Conservation (phyloP, 768 basidiomycete species). For the Tylopilus vinaceipallidus region DNA sequence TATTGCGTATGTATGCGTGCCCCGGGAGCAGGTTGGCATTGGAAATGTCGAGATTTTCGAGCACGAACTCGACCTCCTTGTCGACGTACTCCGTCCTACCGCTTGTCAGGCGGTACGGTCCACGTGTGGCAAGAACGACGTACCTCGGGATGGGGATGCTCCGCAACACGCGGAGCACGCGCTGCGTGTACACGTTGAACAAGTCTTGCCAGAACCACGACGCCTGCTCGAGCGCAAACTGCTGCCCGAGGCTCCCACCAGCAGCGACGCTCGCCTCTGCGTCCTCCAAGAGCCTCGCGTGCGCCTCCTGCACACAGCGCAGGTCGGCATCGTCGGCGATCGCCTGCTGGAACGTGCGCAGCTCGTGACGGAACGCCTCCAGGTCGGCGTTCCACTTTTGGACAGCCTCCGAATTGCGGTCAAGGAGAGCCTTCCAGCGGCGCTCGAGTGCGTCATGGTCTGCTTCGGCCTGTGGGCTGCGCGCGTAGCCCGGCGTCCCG, state of each 20-base stretch:
- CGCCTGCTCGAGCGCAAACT: conserved; percentile 56
- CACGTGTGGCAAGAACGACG: conserved; percentile 5
- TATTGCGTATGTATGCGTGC: conserved; percentile 69
- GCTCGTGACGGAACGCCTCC: conserved; percentile 43
- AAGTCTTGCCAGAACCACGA: conserved; percentile 82
- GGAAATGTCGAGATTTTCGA: conserved; percentile 73
- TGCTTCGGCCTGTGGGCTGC: conserved; percentile 42
- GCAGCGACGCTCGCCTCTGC: conserved; percentile 41
- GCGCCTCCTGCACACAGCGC: conserved; percentile 44
- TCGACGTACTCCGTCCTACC: conserved; percentile 71
- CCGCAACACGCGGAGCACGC: conserved; percentile 48
- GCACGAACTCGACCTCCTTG: conserved; percentile 64
- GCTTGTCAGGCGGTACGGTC: not conserved
- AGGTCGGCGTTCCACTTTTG: conserved; percentile 54
- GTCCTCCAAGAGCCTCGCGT: conserved; percentile 46
- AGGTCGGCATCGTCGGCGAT: conserved; percentile 52
- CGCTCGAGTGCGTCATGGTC: conserved; percentile 44
- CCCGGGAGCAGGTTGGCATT: conserved; percentile 66
- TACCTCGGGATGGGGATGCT: conserved; percentile 71
- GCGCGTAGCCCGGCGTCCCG: conserved; percentile 49
- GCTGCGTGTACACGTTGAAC: conserved; percentile 76
- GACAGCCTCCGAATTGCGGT: conserved; percentile 41
- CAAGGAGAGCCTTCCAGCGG: conserved; percentile 50
- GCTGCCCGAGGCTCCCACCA: conserved; percentile 41
- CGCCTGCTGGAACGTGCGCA: conserved; percentile 43